Conservation (phyloP, 1,284 basidiomycete species). For the Wolfiporia cocos region DNA sequence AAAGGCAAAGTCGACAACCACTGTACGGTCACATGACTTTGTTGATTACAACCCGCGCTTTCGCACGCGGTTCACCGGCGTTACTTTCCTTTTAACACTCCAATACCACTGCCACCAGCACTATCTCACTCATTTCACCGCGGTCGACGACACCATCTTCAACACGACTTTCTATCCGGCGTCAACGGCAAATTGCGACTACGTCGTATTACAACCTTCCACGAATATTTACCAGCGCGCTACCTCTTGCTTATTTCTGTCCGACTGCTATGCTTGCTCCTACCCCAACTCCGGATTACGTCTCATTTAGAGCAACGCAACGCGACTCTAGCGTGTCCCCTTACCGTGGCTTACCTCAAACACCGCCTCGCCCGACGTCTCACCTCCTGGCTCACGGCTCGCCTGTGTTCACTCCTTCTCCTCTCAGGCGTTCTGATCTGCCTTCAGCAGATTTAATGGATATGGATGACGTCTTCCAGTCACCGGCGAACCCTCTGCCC, state of each 20-base stretch:
- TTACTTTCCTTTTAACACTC: conserved; percentile 1
- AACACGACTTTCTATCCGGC: background rate
- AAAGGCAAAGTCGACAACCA: too few relatives aligned
- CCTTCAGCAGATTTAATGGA: conserved; percentile 27
- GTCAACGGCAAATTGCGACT: conserved; percentile 5
- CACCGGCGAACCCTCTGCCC: conserved; percentile 40
- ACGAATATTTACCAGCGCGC: conserved; percentile 13
- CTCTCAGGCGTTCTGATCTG: conserved; percentile 33
- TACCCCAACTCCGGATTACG: conserved; percentile 29
- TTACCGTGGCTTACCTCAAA: conserved; percentile 36
- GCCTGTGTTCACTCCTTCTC: conserved; percentile 59
- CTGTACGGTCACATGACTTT: conserved; percentile 31
- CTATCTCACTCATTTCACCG: conserved; percentile 7
- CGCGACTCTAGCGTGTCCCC: conserved; percentile 37
- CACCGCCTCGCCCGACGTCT: conserved; percentile 26
- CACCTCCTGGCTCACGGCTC: conserved; percentile 36
- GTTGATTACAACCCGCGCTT: conserved; percentile 33
- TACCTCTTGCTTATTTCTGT: conserved; percentile 24
- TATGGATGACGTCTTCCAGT: conserved; percentile 47
- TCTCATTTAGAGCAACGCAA: conserved; percentile 29
- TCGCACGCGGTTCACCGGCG: background rate
- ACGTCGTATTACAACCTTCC: conserved; percentile 10
- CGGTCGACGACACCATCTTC: conserved; percentile 14
- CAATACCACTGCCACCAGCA: conserved; percentile 2
- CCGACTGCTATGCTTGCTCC: conserved; percentile 31